phyloP scores from a whole-genome alignment of 169 alveolate species.

The Plasmodium vivax region DNA sequence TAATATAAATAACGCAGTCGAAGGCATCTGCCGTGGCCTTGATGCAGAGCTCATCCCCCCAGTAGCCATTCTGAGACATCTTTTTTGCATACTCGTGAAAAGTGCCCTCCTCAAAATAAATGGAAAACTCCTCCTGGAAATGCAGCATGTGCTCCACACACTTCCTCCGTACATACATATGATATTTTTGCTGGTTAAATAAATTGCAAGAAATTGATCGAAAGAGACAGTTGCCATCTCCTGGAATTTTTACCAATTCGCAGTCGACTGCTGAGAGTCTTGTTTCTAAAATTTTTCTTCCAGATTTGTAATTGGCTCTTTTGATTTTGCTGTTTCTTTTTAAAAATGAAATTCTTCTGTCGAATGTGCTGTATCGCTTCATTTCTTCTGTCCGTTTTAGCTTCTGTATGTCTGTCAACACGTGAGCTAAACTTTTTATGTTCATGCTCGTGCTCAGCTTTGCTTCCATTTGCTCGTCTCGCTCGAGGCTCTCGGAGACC shows the following conservation, averaged over 20 bases:
- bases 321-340: not conserved
- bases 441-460: slow-evolving; percentile 14
- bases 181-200: slow-evolving; percentile 77
- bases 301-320: not conserved
- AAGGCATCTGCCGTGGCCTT: slow-evolving; percentile 82
- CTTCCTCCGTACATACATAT: slow-evolving; percentile 72
- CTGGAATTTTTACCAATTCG: slow-evolving; percentile 48
- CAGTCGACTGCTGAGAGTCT: slow-evolving; percentile 76
- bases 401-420: slow-evolving; percentile 2
- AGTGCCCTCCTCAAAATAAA: slow-evolving; percentile 68
- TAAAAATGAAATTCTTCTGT: slow-evolving; percentile 63
- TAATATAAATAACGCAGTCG: slow-evolving; percentile 79
- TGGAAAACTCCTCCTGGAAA: slow-evolving; percentile 66
- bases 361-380: slow-evolving; percentile 23
- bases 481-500: slow-evolving; percentile 9
- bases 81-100: slow-evolving; percentile 69
- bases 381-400: slow-evolving; percentile 7
- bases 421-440: slow-evolving; percentile 10
- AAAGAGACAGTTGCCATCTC: slow-evolving; percentile 84
- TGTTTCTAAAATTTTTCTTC: slow-evolving; percentile 66
- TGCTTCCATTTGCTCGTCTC: slow-evolving; percentile 40
- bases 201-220: slow-evolving; percentile 79
- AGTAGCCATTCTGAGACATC: slow-evolving; percentile 77
- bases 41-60: slow-evolving; percentile 84
- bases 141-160: slow-evolving; percentile 77